Percentiles rank a stretch among this genome's conserved stretches.
These are phyloP conservation scores for Linnemannia elongata DNA, from an alignment of 192 early-diverging fungal genomes.

Conservation along the genomic window DNA sequence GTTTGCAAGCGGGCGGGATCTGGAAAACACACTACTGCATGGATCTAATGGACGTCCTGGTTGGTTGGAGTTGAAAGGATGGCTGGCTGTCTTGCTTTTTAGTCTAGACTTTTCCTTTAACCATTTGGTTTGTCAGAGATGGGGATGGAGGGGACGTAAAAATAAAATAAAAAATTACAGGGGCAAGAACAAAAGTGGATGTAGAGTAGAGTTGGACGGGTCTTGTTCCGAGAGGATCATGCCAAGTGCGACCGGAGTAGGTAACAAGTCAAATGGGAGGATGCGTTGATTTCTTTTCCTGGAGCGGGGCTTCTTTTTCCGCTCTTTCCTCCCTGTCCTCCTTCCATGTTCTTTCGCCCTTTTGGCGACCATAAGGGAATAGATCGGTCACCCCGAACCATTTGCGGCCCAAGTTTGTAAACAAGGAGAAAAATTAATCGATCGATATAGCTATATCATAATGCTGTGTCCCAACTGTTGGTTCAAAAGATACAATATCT, in stretches of 20 bases:
- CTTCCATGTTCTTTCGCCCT: constrained; percentile 17
- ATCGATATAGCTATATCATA: neutral
- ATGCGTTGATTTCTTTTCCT: neutral
- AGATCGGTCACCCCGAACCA: neutral
- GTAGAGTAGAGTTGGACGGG: neutral
- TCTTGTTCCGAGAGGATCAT: constrained; percentile 10
- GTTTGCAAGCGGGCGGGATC: neutral
- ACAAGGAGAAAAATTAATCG: neutral
- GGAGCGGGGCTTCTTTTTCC: neutral
- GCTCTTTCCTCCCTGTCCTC: neutral
- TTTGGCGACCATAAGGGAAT: neutral
- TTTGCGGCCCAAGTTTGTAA: neutral
- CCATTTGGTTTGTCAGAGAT: no score
- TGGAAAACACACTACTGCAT: no score
- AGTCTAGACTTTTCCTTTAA: neutral
- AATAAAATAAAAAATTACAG: neutral
- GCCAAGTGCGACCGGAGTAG: constrained; percentile 1
- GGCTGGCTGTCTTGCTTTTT: neutral
- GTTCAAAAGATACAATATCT: neutral
- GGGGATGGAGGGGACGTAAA: no score
- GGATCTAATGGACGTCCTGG: neutral
- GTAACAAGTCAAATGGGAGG: no score
- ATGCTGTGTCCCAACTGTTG: neutral
- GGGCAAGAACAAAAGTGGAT: neutral
- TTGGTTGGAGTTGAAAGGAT: neutral